phyloP scores from a whole-genome alignment of 2,329 filamentous ascomycete genomes.

The Verticillium alfalfae region DNA sequence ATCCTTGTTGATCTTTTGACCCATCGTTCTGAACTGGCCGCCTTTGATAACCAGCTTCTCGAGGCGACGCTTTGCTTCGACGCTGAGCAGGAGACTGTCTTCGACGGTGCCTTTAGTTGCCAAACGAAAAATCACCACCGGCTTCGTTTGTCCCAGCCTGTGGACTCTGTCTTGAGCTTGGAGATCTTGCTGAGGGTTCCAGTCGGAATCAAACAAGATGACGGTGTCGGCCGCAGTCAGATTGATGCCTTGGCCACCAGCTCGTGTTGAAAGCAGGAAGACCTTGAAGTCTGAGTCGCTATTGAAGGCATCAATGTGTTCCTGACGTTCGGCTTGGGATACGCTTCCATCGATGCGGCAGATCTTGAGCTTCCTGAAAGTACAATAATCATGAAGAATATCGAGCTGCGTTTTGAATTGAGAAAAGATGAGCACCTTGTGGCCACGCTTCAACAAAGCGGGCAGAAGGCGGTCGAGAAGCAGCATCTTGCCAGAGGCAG shows the following conservation, averaged over 20 bases:
- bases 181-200: constrained; percentile 95
- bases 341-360: constrained; percentile 92
- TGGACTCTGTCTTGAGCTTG: constrained; percentile 96
- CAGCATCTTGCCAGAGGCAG: constrained; percentile 91
- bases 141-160: constrained; percentile 86
- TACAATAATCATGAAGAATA: constrained; percentile 82
- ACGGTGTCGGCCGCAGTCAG: constrained; percentile 88
- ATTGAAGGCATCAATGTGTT: constrained; percentile 72
- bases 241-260: constrained; percentile 93
- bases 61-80: constrained; percentile 83
- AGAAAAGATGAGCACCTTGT: constrained; percentile 94
- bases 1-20: constrained; percentile 49
- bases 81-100: constrained; percentile 77
- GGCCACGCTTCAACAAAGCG: constrained; percentile 63
- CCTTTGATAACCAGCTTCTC: constrained; percentile 97
- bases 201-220: constrained; percentile 82
- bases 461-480: constrained; percentile 83
- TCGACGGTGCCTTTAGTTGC: constrained; percentile 93
- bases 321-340: constrained; percentile 63
- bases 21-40: constrained; percentile 71
- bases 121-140: constrained; percentile 89
- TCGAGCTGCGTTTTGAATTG: constrained; percentile 95
- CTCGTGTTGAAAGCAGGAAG: constrained; percentile 84
- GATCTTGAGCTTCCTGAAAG: constrained; percentile 72
- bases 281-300: constrained; percentile 59